Evolutionary conservation across 176 grass and related monocot species (phyloP), one percentile per base, ranked within the genome.

Genomic region (Areca catechu): DNA sequence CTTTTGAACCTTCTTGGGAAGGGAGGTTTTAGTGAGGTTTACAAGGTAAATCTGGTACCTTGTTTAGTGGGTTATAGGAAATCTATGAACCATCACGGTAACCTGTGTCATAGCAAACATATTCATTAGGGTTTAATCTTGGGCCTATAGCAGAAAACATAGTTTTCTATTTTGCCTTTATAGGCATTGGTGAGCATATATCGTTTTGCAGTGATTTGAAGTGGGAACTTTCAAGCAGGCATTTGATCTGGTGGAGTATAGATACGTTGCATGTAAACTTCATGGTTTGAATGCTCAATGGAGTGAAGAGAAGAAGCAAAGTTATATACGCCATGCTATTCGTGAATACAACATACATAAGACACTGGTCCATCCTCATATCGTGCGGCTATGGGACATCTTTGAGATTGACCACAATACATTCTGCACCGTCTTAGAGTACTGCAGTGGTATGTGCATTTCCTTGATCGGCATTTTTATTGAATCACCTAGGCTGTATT

Each of bases 261-360:
- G 89, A 61, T 93, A 93, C 37, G 88, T 98, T 58, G 94, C 94
- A 2, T 98, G 94, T 71, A 98, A 98, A 60, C 88, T 98, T 83
- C 94, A 98, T 83, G 84, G 94, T 67, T 74, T 98, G 73, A 98
- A 93, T 58, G 76, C 72, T 82, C 87, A 93, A 64, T 98, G 94
- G 94, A 93, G 88, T 34, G 94, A 93, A 81, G 88, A 98, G 77
- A 98, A 93, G 63, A 93, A 93, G 54, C 88, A 98, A 71, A 98
- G 88, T 63, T 98, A 98, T 58, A 93, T 92, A 80, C 88, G 94
- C 0, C 94, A 98, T 76, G 94, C 88, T 24, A 85, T 98, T 75
- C 80, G 84, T 75, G 94, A 98, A 93, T 93, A 98, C 75, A 93
- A 93, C 74, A 98, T 98, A 73, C 94, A 98, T 64, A 98, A 98